Evolutionary conservation across 2,329 filamentous ascomycete genomes (phyloP).

Genomic region (Colletotrichum simmondsii): DNA sequence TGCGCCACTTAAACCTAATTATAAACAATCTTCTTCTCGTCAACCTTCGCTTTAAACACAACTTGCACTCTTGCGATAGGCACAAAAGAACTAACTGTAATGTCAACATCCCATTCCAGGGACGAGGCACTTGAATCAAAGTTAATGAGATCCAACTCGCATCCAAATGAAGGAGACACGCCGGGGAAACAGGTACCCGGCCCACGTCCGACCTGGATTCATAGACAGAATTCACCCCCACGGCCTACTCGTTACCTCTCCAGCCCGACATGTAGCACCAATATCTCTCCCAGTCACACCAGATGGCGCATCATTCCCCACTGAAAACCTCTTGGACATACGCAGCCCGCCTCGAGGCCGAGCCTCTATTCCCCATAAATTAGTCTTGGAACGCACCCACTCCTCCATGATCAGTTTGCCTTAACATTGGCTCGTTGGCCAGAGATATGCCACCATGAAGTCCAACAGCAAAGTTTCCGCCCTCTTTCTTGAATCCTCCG

Average conservation of each 20-base stretch:
- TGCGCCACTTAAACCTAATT: not conserved
- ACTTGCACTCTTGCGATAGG: not conserved
- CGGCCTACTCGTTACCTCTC: not conserved
- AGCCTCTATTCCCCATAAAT: not conserved
- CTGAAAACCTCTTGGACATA: not conserved
- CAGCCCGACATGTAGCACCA: not conserved
- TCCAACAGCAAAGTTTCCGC: not conserved
- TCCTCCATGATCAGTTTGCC: slow-evolving; percentile 15
- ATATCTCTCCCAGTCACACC: not conserved
- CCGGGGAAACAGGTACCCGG: not conserved
- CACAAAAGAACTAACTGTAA: too few relatives aligned
- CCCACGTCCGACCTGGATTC: not conserved
- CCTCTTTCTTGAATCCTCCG: not conserved
- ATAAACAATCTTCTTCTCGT: not conserved
- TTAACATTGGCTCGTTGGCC: slow-evolving; percentile 8
- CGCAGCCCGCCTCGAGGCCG: not conserved
- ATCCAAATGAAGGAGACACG: not conserved
- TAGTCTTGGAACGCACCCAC: slow-evolving; percentile 30
- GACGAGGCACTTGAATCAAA: too few relatives aligned
- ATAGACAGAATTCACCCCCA: not conserved
- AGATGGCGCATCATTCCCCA: not conserved
- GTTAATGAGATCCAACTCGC: not conserved
- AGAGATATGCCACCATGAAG: slow-evolving; percentile 1
- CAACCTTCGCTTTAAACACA: not conserved
- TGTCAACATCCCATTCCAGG: too few relatives aligned